Evolutionary conservation across 208 protist genomes (phyloP), one percentile per base, ranked within the genome.

Genomic region (Crithidia sp.): DNA sequence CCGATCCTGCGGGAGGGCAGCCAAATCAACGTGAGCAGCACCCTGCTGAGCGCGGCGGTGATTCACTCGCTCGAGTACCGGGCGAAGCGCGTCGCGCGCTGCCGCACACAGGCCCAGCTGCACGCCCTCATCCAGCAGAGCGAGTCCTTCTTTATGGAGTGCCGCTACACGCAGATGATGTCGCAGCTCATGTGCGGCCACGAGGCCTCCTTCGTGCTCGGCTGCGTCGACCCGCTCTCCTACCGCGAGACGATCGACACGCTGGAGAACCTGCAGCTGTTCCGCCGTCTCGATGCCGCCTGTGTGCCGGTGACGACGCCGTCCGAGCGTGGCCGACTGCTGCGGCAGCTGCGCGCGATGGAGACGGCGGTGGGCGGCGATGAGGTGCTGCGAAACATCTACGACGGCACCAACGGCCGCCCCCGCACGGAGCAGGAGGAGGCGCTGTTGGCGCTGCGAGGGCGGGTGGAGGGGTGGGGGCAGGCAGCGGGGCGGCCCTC

Each of bases 141-240:
- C 77, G 81, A 95, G 76, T 94, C 90, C 7, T 94, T 97, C 72
- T 97, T 97, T 62, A 96, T 95, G 91, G 90, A 95, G 76, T 95
- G 91, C 72, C 84, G 92, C 47, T 94, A 96, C 81, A 95, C 93
- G 36, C 88, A 94, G 67, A 70, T 97, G 13, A 93, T 97, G 90
- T 88, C 93, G 45, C 90, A 96, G 73, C 80, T 93, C 55, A 79
- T 97, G 39, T 90, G 83, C 73, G 93, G 93, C 14, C 81, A 90
- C 60, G 91, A 95, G 75, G 93, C 90, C 3, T 95, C 79, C 17
- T 95, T 96, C 76, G 75, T 97, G n/a, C 65, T 97, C 58, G 90
- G 89, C 67, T 94, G 86, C 59, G 86, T 93, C 28, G 85, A 87
- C 74, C 84, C 89, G 14, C 74, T 96, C 43, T 73, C 83, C 36